These are phyloP conservation scores for Cubamyces lactineus DNA, from an alignment of 768 basidiomycete genomes.

Conservation along the genomic window DNA sequence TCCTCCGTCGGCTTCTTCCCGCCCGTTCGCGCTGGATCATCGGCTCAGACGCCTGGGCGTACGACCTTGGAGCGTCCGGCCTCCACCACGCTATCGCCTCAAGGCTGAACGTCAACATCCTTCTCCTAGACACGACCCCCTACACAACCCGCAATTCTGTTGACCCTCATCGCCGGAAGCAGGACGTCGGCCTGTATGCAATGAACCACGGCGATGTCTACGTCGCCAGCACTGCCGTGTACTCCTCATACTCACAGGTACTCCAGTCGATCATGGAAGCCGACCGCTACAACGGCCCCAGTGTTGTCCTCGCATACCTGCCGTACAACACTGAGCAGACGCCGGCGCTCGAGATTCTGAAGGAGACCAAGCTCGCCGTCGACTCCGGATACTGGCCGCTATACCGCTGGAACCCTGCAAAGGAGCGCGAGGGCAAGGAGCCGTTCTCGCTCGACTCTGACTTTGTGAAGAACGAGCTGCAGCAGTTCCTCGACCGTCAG, in stretches of 20 bases:
- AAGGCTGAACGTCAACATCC: slow-evolving; percentile 89
- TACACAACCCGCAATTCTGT: slow-evolving; percentile 76
- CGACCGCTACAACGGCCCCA: slow-evolving; percentile 86
- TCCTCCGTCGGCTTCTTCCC: slow-evolving; percentile 63
- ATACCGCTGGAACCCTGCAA: slow-evolving; percentile 95
- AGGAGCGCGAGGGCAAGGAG: slow-evolving; percentile 72
- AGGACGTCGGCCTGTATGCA: slow-evolving; percentile 96
- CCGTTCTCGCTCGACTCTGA: slow-evolving; percentile 94
- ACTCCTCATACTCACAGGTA: slow-evolving; percentile 94
- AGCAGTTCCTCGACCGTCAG: slow-evolving; percentile 92
- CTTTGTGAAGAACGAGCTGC: slow-evolving; percentile 89
- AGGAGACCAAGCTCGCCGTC: slow-evolving; percentile 96
- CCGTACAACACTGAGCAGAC: slow-evolving; percentile 81
- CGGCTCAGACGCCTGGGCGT: slow-evolving; percentile 97
- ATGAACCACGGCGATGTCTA: slow-evolving; percentile 98
- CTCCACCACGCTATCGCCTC: slow-evolving; percentile 94
- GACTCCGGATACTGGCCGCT: slow-evolving; percentile 98
- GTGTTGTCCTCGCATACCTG: slow-evolving; percentile 91
- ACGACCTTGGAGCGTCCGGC: slow-evolving; percentile 94
- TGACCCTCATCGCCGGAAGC: slow-evolving; percentile 82
- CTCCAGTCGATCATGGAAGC: slow-evolving; percentile 91
- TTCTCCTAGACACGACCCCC: slow-evolving; percentile 91
- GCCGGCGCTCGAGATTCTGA: slow-evolving; percentile 86
- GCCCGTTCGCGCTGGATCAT: slow-evolving; percentile 92
- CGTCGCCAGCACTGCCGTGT: slow-evolving; percentile 93